phyloP scores from a whole-genome alignment of 2,329 filamentous ascomycete species.

The Meredithiella fracta region DNA sequence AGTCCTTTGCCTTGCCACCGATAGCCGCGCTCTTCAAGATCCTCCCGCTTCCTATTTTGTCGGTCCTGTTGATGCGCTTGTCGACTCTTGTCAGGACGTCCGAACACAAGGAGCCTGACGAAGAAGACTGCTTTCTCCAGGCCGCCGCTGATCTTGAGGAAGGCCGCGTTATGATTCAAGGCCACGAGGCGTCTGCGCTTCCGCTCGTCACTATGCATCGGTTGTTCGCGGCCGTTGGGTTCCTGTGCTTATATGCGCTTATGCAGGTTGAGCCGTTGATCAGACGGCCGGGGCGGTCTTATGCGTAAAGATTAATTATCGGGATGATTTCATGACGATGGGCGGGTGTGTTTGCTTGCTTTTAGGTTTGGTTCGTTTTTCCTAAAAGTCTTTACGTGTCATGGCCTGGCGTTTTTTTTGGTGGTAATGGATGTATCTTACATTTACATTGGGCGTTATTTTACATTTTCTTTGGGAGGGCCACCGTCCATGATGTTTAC shows the following conservation, averaged over 20 bases:
- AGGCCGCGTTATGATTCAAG: slow-evolving; percentile 3
- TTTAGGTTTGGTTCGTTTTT: not conserved
- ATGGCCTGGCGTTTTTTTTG: not conserved
- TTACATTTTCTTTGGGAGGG: not conserved
- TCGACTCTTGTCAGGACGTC: not conserved
- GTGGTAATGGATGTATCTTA: not conserved
- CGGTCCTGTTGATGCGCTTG: slow-evolving; percentile 9
- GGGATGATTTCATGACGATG: not conserved
- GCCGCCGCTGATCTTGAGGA: slow-evolving; percentile 13
- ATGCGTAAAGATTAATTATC: slow-evolving; percentile 7
- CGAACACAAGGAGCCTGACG: not conserved
- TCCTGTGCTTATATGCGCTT: slow-evolving; percentile 13
- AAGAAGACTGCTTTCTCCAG: slow-evolving; percentile 10
- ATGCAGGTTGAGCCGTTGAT: slow-evolving; percentile 15
- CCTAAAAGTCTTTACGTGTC: slow-evolving; percentile 3
- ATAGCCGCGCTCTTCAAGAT: slow-evolving; percentile 3
- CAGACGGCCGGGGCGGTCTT: slow-evolving; percentile 12
- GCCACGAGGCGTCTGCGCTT: not conserved
- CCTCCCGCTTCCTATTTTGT: slow-evolving; percentile 9
- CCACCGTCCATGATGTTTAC: not conserved
- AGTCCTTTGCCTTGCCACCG: slow-evolving; percentile 7
- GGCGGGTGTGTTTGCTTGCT: not conserved
- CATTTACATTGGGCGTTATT: not conserved
- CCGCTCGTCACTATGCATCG: slow-evolving; percentile 13
- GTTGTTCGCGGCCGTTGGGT: slow-evolving; percentile 11